Evolutionary conservation across 352 stramenopile genomes (phyloP).

Genomic region (Globisporangium iwayamae): DNA sequence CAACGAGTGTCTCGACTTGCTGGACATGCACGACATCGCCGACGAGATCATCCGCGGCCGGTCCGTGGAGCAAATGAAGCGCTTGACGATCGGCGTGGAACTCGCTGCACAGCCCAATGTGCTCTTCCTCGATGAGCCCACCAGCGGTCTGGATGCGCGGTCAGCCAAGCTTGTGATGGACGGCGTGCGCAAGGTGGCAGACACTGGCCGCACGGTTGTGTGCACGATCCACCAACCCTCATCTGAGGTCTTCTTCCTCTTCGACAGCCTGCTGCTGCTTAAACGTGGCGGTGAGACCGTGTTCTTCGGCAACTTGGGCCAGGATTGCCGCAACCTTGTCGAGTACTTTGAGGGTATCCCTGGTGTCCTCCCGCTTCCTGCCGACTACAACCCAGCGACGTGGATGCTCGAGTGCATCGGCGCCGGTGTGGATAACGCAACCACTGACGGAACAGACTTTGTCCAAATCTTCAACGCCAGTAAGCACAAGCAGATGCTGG

Average conservation of each 20-base stretch:
- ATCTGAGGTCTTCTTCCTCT: constrained; percentile 81
- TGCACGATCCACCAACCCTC: constrained; percentile 91
- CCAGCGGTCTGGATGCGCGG: constrained; percentile 79
- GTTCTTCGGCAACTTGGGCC: constrained; percentile 22
- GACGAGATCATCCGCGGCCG: constrained; percentile 18
- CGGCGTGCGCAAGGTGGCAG: constrained; percentile 80
- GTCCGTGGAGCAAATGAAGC: constrained; percentile 45
- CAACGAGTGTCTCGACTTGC: constrained; percentile 70
- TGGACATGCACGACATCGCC: constrained; percentile 46
- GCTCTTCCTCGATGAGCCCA: constrained; percentile 82
- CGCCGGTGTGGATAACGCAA: background rate
- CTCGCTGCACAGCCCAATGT: constrained; percentile 79
- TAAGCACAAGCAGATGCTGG: too few species aligned
- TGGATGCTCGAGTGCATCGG: constrained; percentile 24
- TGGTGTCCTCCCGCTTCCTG: background rate
- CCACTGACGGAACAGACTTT: too few species aligned
- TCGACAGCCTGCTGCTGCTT: constrained; percentile 77
- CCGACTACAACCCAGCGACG: constrained; percentile 20
- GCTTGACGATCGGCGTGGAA: constrained; percentile 46
- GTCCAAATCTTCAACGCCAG: too few species aligned
- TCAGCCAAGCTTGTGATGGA: constrained; percentile 83
- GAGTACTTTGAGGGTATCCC: too few species aligned
- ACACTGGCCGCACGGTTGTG: constrained; percentile 69
- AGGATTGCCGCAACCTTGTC: too few species aligned
- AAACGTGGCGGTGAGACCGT: constrained; percentile 33